A percentile compares a stretch with the other conserved stretches of the same genome.
phyloP scores from a whole-genome alignment of 2,329 filamentous ascomycete genomes.

The Trichophyton mentagrophytes region DNA sequence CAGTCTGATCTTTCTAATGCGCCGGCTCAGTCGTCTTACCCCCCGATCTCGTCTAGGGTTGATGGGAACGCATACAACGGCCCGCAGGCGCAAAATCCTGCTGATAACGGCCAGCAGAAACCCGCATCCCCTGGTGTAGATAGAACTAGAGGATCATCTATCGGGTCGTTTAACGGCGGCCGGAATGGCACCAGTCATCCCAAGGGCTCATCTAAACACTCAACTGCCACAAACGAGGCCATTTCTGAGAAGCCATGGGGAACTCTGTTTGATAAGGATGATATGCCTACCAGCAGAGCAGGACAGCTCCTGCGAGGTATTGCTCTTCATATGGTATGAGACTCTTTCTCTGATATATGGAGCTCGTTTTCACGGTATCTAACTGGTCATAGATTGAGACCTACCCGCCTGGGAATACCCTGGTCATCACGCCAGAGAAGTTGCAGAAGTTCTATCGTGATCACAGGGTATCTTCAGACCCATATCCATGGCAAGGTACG shows the following conservation, averaged over 20 bases:
- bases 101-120: not conserved
- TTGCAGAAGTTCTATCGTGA: constrained; percentile 60
- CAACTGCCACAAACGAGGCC: constrained; percentile 39
- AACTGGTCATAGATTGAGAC: constrained; percentile 48
- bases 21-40: constrained; percentile 30
- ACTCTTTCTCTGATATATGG: not conserved
- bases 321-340: constrained; percentile 56
- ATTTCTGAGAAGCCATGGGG: constrained; percentile 65
- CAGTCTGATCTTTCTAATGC: not conserved
- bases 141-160: not conserved
- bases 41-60: constrained; percentile 38
- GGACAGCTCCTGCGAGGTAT: constrained; percentile 60
- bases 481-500: constrained; percentile 56
- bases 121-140: not conserved
- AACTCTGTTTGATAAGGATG: constrained; percentile 55
- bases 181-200: constrained; percentile 19
- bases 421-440: constrained; percentile 65
- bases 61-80: constrained; percentile 12
- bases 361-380: not conserved
- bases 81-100: not conserved
- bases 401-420: constrained; percentile 51
- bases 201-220: constrained; percentile 26
- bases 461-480: constrained; percentile 51
- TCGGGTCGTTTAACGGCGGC: not conserved
- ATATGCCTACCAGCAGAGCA: constrained; percentile 54